Base-by-base conservation (phyloP, 1,139 yeast genomes). In the Saccharomyces hybrid region DNA sequence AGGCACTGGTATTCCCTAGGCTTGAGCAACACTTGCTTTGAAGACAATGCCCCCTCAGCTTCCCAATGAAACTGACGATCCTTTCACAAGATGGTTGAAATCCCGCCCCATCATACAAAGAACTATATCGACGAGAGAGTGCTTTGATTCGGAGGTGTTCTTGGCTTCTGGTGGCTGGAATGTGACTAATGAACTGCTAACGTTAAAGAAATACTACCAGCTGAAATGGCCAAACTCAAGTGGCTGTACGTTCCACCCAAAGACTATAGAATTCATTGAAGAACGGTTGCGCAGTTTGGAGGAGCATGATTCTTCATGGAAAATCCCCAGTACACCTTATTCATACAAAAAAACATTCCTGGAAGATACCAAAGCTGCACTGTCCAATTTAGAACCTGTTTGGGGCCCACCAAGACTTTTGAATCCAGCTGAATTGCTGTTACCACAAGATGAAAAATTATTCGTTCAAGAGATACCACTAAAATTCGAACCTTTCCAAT, bases 301-400 rank as follows among this genome's bases (percentile, higher is more conserved):
- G 9, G 16, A 25, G 5, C 41, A 27, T 48, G 50, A 20, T 26
- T 51, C 54, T 2, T 16, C 53, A 3, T 25, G 26, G n/a, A 38
- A 38, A 20, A 5, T 49, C n/a, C 27, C 49, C 1, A 30, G 6
- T 13, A 27, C 23, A 8, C 6, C 44, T 16, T 13, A 41, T 44
- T 52, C 41, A 16, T 48, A 27, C 28, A 54, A 51, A n/a, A 38
- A 48, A 26, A 48, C 16, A 25, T 52, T 53, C 16, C 27, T 53
- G 30, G n/a, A 30, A 9, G 27, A 31, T 8, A 47, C 51, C 13
- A 58, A 52, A 28, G 20, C 27, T 13, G 38, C 26, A 20, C 23
- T 50, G 13, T 59, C 57, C 48, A 54, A 56, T 27, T 51, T 57
- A 23, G 68, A 64, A 51, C 68, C 68, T 1, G 61, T 60, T 4